Conservation (phyloP, 1,284 basidiomycete species). For the Ganoderma resinaceum region DNA sequence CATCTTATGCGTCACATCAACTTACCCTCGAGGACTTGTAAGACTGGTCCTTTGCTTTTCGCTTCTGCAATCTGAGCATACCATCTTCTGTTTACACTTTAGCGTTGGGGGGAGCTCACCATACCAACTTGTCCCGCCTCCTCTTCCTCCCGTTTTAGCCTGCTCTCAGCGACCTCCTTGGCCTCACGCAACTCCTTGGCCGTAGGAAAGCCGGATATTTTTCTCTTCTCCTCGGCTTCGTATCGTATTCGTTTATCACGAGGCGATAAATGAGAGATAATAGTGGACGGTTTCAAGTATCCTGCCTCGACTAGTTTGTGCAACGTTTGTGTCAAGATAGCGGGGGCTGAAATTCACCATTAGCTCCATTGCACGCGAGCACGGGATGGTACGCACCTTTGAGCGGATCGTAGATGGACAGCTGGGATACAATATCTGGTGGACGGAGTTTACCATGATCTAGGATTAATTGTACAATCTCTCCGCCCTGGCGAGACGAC, state of each 20-base stretch:
- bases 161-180: conserved; percentile 65
- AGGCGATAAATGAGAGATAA: conserved; percentile 76
- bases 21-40: conserved; percentile 60
- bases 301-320: conserved; percentile 68
- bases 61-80: conserved; percentile 54
- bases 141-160: conserved; percentile 72
- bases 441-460: conserved; percentile 88
- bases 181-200: conserved; percentile 76
- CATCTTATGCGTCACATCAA: conserved; percentile 4
- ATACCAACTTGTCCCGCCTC: conserved; percentile 75
- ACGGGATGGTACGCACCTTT: conserved; percentile 54
- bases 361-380: background rate
- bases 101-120: conserved; percentile 49
- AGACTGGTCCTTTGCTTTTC: conserved; percentile 58
- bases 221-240: conserved; percentile 75
- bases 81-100: conserved; percentile 17
- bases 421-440: conserved; percentile 68
- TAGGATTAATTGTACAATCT: conserved; percentile 78
- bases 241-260: conserved; percentile 79
- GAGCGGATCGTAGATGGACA: conserved; percentile 56
- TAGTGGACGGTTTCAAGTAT: conserved; percentile 78
- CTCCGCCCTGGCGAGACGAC: conserved; percentile 59
- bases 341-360: conserved; percentile 47
- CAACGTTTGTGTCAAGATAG: conserved; percentile 62
- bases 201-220: conserved; percentile 75